Evolutionary conservation across 345 rosid genomes (phyloP).

Genomic region (Eucalyptus pauciflora): DNA sequence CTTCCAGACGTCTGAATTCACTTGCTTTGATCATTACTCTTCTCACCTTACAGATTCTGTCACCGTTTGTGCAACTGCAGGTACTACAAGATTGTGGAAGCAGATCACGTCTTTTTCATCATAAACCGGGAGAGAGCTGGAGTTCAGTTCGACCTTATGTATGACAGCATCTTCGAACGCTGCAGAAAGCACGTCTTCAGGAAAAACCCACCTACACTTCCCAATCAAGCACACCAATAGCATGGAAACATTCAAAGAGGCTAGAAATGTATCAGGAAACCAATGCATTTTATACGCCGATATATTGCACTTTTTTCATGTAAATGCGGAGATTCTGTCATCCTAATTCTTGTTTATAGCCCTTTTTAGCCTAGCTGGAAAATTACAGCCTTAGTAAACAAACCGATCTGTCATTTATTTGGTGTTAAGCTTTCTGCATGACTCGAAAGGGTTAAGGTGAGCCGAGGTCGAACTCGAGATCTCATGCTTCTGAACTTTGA

Average conservation of each 20-base stretch:
- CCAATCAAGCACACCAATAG: slow-evolving; percentile 5
- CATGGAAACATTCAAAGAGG: neutral
- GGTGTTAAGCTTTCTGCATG: neutral
- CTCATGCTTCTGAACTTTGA: neutral
- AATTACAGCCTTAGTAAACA: neutral
- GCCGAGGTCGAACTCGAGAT: neutral
- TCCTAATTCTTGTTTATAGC: neutral
- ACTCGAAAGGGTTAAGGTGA: neutral
- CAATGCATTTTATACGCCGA: neutral
- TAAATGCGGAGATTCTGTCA: neutral
- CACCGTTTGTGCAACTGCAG: slow-evolving; percentile 16
- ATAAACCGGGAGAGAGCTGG: slow-evolving; percentile 91
- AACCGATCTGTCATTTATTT: neutral
- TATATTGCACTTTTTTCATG: neutral
- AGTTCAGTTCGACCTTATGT: slow-evolving; percentile 72
- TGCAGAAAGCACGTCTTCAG: slow-evolving; percentile 81
- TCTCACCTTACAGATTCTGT: neutral
- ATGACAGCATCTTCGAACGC: slow-evolving; percentile 81
- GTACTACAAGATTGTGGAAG: slow-evolving; percentile 93
- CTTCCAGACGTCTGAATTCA: neutral
- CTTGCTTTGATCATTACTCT: neutral
- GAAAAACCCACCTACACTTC: slow-evolving; percentile 43
- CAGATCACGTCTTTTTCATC: slow-evolving; percentile 74
- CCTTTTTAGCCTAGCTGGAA: neutral
- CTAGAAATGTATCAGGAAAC: neutral